Conservation (phyloP, 441 rosid species). For the Gossypium gossypioides region DNA sequence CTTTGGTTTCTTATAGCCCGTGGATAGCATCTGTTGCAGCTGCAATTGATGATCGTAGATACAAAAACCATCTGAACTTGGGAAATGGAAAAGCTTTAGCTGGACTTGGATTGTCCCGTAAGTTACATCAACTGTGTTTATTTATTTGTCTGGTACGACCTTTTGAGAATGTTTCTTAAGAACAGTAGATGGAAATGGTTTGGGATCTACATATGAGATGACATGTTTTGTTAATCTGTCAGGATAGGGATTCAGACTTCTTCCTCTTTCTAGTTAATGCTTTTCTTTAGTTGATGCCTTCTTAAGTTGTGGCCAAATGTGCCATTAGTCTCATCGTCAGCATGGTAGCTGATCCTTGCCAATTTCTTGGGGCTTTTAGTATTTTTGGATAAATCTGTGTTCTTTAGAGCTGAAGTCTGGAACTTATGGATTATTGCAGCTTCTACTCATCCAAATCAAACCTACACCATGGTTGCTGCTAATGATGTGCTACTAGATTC, state of each 20-base stretch:
- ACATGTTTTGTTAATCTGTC: neutral
- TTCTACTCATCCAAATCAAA: slow-evolving; percentile 62
- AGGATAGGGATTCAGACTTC: neutral
- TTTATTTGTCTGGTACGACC: neutral
- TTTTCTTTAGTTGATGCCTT: neutral
- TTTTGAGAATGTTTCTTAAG: neutral
- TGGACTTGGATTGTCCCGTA: slow-evolving; percentile 82
- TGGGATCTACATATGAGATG: neutral
- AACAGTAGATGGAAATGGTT: neutral
- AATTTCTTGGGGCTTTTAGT: neutral
- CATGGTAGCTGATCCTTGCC: neutral
- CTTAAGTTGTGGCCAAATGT: neutral
- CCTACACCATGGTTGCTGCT: slow-evolving; percentile 80
- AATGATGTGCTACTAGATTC: slow-evolving; percentile 82
- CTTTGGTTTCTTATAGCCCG: slow-evolving; percentile 90
- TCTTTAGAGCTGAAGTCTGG: slow-evolving; percentile 12
- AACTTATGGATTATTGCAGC: slow-evolving; percentile 44
- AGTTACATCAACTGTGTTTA: slow-evolving; percentile 20
- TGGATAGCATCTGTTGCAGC: slow-evolving; percentile 97
- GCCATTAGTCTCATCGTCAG: too few relatives aligned
- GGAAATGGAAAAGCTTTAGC: slow-evolving; percentile 83
- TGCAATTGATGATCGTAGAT: slow-evolving; percentile 92
- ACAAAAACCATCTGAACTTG: slow-evolving; percentile 75
- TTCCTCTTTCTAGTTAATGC: slow-evolving; percentile 3
- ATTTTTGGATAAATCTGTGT: slow-evolving; percentile 5